Evolutionary conservation across 192 early-diverging fungal genomes (phyloP).

Genomic region (Linderina pennispora): DNA sequence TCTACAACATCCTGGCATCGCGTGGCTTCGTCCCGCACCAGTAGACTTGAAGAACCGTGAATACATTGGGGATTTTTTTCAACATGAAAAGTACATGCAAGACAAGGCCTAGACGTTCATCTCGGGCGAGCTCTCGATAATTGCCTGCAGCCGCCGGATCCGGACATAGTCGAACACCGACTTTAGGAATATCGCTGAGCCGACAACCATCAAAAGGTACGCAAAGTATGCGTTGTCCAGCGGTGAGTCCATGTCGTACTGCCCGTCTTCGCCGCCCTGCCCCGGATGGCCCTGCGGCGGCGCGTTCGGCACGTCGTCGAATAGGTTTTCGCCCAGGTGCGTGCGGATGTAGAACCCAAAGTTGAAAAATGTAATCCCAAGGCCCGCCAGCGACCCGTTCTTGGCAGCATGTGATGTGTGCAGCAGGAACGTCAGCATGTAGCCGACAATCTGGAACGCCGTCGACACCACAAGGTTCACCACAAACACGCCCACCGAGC

Average conservation of each 20-base stretch:
- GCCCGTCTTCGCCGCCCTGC: slow-evolving; percentile 4
- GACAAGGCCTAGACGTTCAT: slow-evolving; percentile 32
- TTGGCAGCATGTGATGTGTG: slow-evolving; percentile 87
- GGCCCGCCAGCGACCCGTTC: slow-evolving; percentile 68
- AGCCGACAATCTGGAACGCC: slow-evolving; percentile 78
- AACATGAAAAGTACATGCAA: not conserved
- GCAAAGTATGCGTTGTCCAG: slow-evolving; percentile 61
- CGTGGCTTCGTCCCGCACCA: slow-evolving; percentile 20
- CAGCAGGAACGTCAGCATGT: slow-evolving; percentile 86
- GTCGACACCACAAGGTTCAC: slow-evolving; percentile 78
- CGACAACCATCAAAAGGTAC: slow-evolving; percentile 70
- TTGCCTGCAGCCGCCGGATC: slow-evolving; percentile 63
- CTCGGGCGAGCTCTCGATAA: slow-evolving; percentile 56
- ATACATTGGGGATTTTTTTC: too few species aligned
- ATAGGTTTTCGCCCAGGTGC: slow-evolving; percentile 35
- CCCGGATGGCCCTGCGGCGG: slow-evolving; percentile 13
- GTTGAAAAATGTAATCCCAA: slow-evolving; percentile 77
- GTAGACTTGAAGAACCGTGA: not conserved
- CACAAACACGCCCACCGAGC: slow-evolving; percentile 65
- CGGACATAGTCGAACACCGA: slow-evolving; percentile 65
- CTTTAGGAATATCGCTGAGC: slow-evolving; percentile 67
- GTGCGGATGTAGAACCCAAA: slow-evolving; percentile 68
- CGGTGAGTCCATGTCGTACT: slow-evolving; percentile 28
- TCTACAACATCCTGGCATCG: slow-evolving; percentile 39
- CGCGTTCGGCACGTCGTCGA: slow-evolving; percentile 7